A percentile compares a stretch with the other conserved stretches of the same genome.
These are phyloP conservation scores for Tetrahymena thermophila DNA, from an alignment of 73 alveolate species.

Conservation along the genomic window DNA sequence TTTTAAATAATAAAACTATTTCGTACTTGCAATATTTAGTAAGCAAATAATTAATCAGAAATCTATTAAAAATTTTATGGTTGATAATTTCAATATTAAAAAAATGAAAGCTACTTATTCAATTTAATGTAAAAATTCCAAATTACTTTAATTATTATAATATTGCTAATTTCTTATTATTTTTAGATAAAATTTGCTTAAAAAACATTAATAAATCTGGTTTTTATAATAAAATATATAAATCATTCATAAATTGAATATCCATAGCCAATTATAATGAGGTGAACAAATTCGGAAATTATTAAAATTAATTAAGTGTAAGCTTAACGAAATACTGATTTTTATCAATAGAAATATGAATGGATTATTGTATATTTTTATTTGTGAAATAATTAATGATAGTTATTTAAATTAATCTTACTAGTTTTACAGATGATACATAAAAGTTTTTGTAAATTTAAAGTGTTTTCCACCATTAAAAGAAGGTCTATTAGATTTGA, in stretches of 20 bases:
- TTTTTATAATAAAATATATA: too few species aligned
- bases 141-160: too few species aligned
- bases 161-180: not conserved
- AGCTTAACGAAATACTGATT: too few species aligned
- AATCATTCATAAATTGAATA: not conserved
- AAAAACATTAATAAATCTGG: too few species aligned
- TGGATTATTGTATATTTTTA: not conserved
- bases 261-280: not conserved
- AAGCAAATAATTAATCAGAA: too few species aligned
- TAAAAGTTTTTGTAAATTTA: not conserved
- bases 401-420: too few species aligned
- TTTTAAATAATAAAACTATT: too few species aligned
- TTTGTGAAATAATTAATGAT: not conserved
- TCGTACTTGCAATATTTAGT: too few species aligned
- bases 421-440: not conserved
- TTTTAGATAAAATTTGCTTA: not conserved
- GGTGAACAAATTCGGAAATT: not conserved
- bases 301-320: not conserved
- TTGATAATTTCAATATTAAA: too few species aligned
- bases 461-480: not conserved
- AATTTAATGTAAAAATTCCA: not conserved
- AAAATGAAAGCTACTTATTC: not conserved
- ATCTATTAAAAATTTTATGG: too few species aligned
- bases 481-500: too few species aligned
- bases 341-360: too few species aligned